Base-by-base conservation (phyloP, 1,284 basidiomycete species). In the Apiotrichum domesticum region DNA sequence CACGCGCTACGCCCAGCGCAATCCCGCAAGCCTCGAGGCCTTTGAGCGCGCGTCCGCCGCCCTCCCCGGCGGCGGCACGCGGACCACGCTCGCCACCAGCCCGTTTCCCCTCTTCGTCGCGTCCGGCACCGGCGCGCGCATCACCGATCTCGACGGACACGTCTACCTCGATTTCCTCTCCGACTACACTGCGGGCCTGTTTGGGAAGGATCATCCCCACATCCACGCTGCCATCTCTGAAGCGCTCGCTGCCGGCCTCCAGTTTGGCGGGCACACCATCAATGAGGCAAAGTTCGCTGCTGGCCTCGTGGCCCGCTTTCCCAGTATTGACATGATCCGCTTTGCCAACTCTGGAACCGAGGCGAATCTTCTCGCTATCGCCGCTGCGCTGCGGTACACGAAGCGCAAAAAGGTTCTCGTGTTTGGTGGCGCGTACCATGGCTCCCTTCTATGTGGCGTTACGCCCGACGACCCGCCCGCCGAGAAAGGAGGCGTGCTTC, bases 281-380 rank as follows among this genome's bases (percentile, higher is more conserved):
- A 32, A 56, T n/a, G 68, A 70, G 53, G 59, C 56, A 1, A 45
- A 47, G 4, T 55, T 70, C 0, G 65, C 66, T 1, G 29, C 41
- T 0, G 60, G 53, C 21, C 54, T 70, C 46, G 58, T 59, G 5
- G 37, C 45, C 2, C 55, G 66, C 35, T 67, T 70, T 43, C 68
- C 68, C 1, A 64, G 63, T 7, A 57, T 68, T 37, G 64, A 68
- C 7, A 59, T 64, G 5, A 51, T 70, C 14, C 63, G 68, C 29
- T 77, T 77, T 58, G 65, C 72, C 42, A 78, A 78, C 63, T 77
- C 76, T 32, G 77, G 75, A 15, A 77, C 77, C 1, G 77, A 78
- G 63, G 73, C 76, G 8, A 77, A 76, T 58, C 66, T 77, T 60
- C 78, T 77, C 45, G 79, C 79, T 6, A 73, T 81, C 62, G 78